Evolutionary conservation across 768 basidiomycete genomes (phyloP), one percentile per base, ranked within the genome.

Genomic region (Rhizopogon vesiculosus): DNA sequence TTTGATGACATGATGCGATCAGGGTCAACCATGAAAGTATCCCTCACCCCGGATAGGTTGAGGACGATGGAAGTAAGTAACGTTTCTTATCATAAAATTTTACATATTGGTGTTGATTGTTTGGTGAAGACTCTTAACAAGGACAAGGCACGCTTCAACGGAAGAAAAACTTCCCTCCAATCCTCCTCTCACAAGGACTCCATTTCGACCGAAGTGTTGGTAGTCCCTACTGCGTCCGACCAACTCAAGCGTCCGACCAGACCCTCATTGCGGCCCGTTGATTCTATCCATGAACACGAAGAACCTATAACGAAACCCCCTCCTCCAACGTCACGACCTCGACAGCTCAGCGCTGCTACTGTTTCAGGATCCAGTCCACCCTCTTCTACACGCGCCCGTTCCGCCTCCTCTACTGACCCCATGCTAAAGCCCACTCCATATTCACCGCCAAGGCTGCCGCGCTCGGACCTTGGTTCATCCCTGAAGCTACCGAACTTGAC

Each of bases 31-130:
- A 90, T 97, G 89, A 97, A 93, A 68, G 86, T 98, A 63, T 96
- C 93, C 42, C 79, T 97, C 59, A 98, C 95, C 35, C 95, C 95
- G 55, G 93, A 97, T 75, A 81, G 95, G 53, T 77, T 98, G 55
- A 89, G 86, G 67, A 91, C 85, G 49, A 95, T 96, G 83, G 93
- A 97, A 81, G 94, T 95, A 97, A 81, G 94, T 95, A 33, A 52
- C 45, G 58, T 49, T 58, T 61, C 46, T 57, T 41, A 52, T 62
- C 61, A 31, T 43, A 51, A 65, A 59, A 38, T 8, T 54, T 29
- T 55, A 52, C 45, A 59, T 39, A 48, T 42, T 59, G 43, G 33
- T 55, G 50, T 42, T 61, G 38, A 48, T 43, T 59, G 45, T 41
- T 44, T 51, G 45, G 40, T 57, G 56, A 58, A 89, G 87, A 79